Percentiles rank a stretch among this genome's conserved stretches.
Evolutionary conservation across 140 eudicot species (phyloP).

Genomic region (Oenanthe javanica): DNA sequence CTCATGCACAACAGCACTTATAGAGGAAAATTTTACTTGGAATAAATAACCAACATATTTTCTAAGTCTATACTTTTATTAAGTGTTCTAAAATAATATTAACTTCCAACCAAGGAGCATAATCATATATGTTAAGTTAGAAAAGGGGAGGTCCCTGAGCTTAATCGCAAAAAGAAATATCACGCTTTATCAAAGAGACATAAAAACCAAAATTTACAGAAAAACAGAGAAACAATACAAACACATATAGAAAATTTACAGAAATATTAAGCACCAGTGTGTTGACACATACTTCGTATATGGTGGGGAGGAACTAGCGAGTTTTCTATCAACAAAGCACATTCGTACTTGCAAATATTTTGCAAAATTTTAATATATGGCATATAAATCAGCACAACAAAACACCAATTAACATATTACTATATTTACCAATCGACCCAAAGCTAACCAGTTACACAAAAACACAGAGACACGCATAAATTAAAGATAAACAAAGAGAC

Average conservation of each 20-base stretch:
- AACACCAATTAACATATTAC: too few species aligned
- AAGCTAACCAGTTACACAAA: too few species aligned
- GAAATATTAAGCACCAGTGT: constrained; percentile 48
- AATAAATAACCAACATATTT: too few species aligned
- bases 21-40: too few species aligned
- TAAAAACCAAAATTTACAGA: background rate
- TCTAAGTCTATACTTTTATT: too few species aligned
- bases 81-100: background rate
- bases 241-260: background rate
- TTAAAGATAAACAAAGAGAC: too few species aligned
- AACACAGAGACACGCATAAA: too few species aligned
- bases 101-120: background rate
- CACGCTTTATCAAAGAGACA: background rate
- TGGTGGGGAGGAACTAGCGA: constrained; percentile 67
- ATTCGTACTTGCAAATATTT: background rate
- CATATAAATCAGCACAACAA: too few species aligned
- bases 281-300: constrained; percentile 81
- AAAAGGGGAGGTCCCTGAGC: background rate
- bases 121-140: background rate
- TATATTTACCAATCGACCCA: too few species aligned
- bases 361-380: too few species aligned
- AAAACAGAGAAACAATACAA: background rate
- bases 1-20: too few species aligned
- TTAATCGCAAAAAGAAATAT: background rate
- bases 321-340: constrained; percentile 31